Evolutionary conservation across 1,284 basidiomycete genomes (phyloP), one percentile per base, ranked within the genome.

Genomic region (Anthracocystis panici-leucophaei): DNA sequence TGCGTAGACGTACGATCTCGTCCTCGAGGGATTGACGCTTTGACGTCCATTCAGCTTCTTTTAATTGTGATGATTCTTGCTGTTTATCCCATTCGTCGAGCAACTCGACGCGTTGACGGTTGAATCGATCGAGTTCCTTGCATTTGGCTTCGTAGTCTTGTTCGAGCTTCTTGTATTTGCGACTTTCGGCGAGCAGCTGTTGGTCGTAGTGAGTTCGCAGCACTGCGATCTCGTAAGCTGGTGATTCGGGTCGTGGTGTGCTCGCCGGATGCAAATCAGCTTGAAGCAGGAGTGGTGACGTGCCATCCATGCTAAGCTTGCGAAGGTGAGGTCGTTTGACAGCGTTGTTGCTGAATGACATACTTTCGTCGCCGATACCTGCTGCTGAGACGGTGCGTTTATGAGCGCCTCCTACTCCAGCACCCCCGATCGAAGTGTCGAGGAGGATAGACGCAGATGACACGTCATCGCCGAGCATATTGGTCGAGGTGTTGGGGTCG

Each of bases 81-180:
- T 65, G 64, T 25, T 71, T 60, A 18, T 83, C 81, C 82, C 82
- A 83, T 29, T 82, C 78, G 42, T 72, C 53, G 20, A 81, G 53
- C 38, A 82, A 58, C 46, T 81, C 81, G 23, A 78, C 71, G n/a
- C 80, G 59, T 48, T 82, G 77, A 20, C 72, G 66, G 45, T 81
- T 74, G 57, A 79, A 75, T 23, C 74, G 64, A 27, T 83, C 81
- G 18, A 82, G 53, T 50, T 83, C 80, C 31, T 76, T 77, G 54
- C 70, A 72, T 44, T 79, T 78, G 21, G 72, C 71, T 31, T 73
- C 67, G 49, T 66, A 57, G 45, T 78, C 77, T 20, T 69, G 46
- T 48, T 83, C 80, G 27, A 83, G 67, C 41, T 69, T 68, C 59
- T 73, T 70, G 66, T 83, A 80, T n/a, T 73, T 75, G 23, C 63